A percentile compares a stretch with the other conserved stretches of the same genome.
phyloP scores from a whole-genome alignment of 257 asterid species.

The Lantana camara region DNA sequence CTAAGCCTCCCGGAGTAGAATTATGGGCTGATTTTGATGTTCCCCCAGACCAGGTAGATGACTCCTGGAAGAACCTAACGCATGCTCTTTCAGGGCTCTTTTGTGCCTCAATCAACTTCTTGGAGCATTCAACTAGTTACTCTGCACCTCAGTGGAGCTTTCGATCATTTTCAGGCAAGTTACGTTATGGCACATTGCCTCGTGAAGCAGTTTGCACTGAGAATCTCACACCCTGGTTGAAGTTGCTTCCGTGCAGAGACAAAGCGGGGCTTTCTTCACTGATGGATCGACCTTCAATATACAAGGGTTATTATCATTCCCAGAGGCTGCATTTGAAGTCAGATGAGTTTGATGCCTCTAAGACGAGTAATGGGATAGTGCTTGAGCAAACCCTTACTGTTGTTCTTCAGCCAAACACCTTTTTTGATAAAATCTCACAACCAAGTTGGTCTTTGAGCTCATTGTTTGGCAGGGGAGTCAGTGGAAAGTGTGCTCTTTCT shows the following conservation, averaged over 20 bases:
- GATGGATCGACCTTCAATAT: conserved; percentile 91
- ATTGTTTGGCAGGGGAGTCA: conserved; percentile 76
- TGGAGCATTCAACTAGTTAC: conserved; percentile 81
- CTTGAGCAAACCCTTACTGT: conserved; percentile 91
- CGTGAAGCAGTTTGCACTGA: conserved; percentile 99
- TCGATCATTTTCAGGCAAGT: conserved; percentile 55
- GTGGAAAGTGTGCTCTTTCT: conserved; percentile 75
- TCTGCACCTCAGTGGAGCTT: conserved; percentile 86
- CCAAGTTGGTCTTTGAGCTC: conserved; percentile 93
- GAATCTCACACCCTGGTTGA: conserved; percentile 98
- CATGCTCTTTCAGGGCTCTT: conserved; percentile 98
- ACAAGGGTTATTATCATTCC: conserved; percentile 84
- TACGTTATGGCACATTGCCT: conserved; percentile 91
- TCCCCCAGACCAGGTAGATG: conserved; percentile 71
- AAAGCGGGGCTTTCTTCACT: conserved; percentile 88
- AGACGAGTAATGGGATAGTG: conserved; percentile 52
- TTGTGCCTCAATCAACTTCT: conserved; percentile 97
- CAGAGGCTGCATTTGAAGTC: conserved; percentile 82
- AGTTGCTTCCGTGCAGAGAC: conserved; percentile 97
- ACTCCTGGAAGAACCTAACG: conserved; percentile 88
- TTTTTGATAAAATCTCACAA: conserved; percentile 49
- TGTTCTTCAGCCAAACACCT: conserved; percentile 74
- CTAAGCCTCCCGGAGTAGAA: conserved; percentile 99
- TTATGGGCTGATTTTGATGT: conserved; percentile 97
- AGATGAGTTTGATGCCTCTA: conserved; percentile 54